phyloP scores from a whole-genome alignment of 225 moss, liverwort and hornwort genomes.

The Bryoerythrophyllum caledonicum region DNA sequence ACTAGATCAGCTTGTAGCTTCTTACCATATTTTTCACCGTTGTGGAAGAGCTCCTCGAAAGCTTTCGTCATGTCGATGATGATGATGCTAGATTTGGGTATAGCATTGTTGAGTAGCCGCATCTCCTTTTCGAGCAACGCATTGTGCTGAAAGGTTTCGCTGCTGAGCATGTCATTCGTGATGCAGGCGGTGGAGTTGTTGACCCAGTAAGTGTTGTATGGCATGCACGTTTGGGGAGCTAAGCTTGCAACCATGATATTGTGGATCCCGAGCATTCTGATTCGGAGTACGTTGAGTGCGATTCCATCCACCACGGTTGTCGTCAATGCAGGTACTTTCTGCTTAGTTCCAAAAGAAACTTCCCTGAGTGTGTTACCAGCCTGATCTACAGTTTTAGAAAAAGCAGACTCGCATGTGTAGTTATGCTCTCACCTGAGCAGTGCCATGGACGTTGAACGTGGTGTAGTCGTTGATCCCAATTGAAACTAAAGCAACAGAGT shows the following conservation, averaged over 20 bases:
- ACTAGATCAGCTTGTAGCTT: background rate
- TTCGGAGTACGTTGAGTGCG: slow-evolving; percentile 42
- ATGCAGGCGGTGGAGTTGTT: slow-evolving; percentile 56
- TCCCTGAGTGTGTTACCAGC: slow-evolving; percentile 6
- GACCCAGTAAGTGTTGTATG: slow-evolving; percentile 43
- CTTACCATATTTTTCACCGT: slow-evolving; percentile 46
- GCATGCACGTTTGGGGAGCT: slow-evolving; percentile 50
- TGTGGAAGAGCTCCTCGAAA: slow-evolving; percentile 44
- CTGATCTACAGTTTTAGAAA: too few species aligned
- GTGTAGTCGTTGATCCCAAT: slow-evolving; percentile 59
- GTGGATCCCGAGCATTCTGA: slow-evolving; percentile 42
- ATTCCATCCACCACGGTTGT: slow-evolving; percentile 48
- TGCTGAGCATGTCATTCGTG: slow-evolving; percentile 33
- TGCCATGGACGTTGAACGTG: slow-evolving; percentile 33
- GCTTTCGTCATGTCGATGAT: slow-evolving; percentile 62
- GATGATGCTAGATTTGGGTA: slow-evolving; percentile 36
- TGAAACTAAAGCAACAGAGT: slow-evolving; percentile 48
- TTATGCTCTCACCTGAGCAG: slow-evolving; percentile 34
- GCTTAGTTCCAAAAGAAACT: too few species aligned
- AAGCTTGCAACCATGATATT: slow-evolving; percentile 51
- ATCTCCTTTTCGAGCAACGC: slow-evolving; percentile 33
- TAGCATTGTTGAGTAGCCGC: slow-evolving; percentile 36
- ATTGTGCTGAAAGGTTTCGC: slow-evolving; percentile 46
- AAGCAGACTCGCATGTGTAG: background rate
- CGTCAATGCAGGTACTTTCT: slow-evolving; percentile 31